Conservation (phyloP, 768 basidiomycete species). For the Tephrocybe sp. region DNA sequence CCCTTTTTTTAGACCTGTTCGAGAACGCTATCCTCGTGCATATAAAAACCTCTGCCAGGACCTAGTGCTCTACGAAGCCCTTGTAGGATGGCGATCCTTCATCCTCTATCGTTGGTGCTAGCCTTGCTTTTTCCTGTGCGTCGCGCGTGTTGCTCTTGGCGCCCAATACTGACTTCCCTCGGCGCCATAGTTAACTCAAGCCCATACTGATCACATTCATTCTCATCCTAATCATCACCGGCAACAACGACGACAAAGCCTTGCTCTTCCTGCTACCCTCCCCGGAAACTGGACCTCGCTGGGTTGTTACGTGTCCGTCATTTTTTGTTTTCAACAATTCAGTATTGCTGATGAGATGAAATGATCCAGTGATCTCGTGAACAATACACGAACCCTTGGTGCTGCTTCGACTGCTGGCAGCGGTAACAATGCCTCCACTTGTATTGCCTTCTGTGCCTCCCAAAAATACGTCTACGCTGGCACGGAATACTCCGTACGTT, state of each 20-base stretch:
- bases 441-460: slow-evolving; percentile 46
- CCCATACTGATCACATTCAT: slow-evolving; percentile 23
- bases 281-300: slow-evolving; percentile 54
- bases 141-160: slow-evolving; percentile 8
- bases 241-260: slow-evolving; percentile 32
- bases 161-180: slow-evolving; percentile 2
- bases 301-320: slow-evolving; percentile 60
- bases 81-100: slow-evolving; percentile 30
- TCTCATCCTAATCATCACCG: slow-evolving; percentile 18
- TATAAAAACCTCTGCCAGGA: slow-evolving; percentile 25
- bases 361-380: slow-evolving; percentile 47
- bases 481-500: slow-evolving; percentile 48
- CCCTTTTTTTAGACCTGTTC: slow-evolving; percentile 26
- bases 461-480: slow-evolving; percentile 62
- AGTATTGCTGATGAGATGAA: slow-evolving; percentile 3
- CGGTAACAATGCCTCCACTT: slow-evolving; percentile 59
- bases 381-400: slow-evolving; percentile 53
- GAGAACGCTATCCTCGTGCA: slow-evolving; percentile 16
- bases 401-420: slow-evolving; percentile 42
- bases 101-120: slow-evolving; percentile 29
- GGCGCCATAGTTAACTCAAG: slow-evolving; percentile 20
- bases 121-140: slow-evolving; percentile 39
- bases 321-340: neutral
- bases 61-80: slow-evolving; percentile 12
- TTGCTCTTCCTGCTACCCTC: slow-evolving; percentile 36